These are phyloP conservation scores for Actinomucor elegans DNA, from an alignment of 371 early-diverging fungal genomes.

Conservation along the genomic window DNA sequence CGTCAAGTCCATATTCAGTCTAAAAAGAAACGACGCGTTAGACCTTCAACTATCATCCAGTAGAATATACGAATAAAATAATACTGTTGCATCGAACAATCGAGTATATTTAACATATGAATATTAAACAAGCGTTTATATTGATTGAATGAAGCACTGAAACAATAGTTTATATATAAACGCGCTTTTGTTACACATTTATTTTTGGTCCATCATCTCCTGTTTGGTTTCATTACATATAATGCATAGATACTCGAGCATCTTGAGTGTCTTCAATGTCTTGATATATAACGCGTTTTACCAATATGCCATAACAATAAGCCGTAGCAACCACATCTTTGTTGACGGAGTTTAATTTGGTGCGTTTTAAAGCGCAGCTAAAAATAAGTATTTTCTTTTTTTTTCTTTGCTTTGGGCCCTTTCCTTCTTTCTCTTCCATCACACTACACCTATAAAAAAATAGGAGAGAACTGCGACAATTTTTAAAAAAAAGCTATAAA, in stretches of 20 bases:
- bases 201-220: not conserved
- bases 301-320: not conserved
- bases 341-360: not conserved
- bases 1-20: conserved; percentile 62
- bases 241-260: too few relatives aligned
- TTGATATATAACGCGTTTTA: not conserved
- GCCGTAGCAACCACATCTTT: not conserved
- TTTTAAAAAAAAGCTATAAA: not conserved
- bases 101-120: conserved; percentile 49
- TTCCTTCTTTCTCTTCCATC: not conserved
- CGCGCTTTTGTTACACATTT: not conserved
- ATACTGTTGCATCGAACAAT: conserved; percentile 53
- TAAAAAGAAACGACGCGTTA: conserved; percentile 59
- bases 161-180: conserved; percentile 20
- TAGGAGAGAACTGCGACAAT: not conserved
- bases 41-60: conserved; percentile 55
- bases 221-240: not conserved
- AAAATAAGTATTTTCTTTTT: conserved; percentile 3
- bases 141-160: conserved; percentile 41
- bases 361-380: not conserved
- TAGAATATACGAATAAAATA: conserved; percentile 54
- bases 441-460: not conserved
- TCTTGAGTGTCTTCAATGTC: too few relatives aligned
- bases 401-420: not conserved
- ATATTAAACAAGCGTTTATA: conserved; percentile 42